Conservation (phyloP, 2,329 filamentous ascomycete genomes). For the Alternaria panax region DNA sequence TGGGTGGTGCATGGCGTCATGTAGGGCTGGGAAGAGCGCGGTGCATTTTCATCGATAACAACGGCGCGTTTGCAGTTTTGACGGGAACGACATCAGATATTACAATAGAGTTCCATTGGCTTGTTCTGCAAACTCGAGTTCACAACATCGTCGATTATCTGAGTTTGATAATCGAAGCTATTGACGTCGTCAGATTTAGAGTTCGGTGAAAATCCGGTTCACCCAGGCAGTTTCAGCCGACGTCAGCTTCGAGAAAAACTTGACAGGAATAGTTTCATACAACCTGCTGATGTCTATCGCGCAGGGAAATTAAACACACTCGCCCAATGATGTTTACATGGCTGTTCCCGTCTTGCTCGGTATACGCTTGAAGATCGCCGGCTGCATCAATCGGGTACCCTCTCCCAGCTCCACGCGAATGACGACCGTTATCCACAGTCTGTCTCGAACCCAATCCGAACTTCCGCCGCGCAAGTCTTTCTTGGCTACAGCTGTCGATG, state of each 20-base stretch:
- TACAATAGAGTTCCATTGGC: background rate
- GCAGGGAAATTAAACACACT: background rate
- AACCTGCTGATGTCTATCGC: background rate
- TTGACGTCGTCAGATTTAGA: background rate
- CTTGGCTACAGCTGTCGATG: background rate
- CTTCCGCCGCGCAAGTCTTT: background rate
- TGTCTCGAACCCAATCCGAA: background rate
- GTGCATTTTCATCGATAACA: slow-evolving; percentile 9
- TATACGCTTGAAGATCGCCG: background rate
- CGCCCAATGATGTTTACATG: background rate
- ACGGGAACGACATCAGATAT: background rate
- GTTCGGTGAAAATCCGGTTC: background rate
- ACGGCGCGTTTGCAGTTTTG: background rate
- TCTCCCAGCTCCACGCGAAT: background rate
- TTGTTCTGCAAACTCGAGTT: background rate
- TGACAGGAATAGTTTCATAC: background rate
- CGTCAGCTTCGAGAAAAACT: background rate
- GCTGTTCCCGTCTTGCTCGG: background rate
- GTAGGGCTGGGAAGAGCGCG: slow-evolving; percentile 10
- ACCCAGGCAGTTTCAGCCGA: background rate
- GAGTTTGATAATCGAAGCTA: background rate
- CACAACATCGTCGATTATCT: background rate
- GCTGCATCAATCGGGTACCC: background rate
- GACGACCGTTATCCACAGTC: slow-evolving; percentile 1
- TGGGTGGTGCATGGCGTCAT: slow-evolving; percentile 9